Base-by-base conservation (phyloP, 176 grass and related monocot species). In the Oryza rufipogon region DNA sequence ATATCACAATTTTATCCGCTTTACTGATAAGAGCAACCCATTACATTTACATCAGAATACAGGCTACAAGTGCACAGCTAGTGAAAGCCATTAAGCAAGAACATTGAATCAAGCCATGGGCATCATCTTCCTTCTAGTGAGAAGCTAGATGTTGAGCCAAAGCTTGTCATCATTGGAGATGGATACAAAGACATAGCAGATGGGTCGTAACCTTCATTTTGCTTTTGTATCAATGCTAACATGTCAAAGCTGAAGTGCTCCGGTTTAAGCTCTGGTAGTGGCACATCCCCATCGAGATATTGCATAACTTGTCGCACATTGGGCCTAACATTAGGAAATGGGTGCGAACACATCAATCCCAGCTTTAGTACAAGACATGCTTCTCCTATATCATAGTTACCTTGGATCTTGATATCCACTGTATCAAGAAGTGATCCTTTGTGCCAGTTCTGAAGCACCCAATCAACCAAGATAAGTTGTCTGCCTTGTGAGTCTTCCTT, bases 271-370 rank as follows among this genome's bases (percentile, higher is more conserved):
- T 81, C 78, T 1, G 78, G 78, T 11, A 81, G 23, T 0, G 22
- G 22, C 48, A 30, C 22, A 6, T 87, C 48, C 0, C 78, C 70
- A 8, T 80, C 48, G 3, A 87, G 85, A 48, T 81, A 87, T 47
- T 87, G 78, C 68, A 81, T n/a, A 5, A 75, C 64, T 8, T 81
- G 85, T n/a, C 72, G 36, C 85, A 82, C 82, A 28, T 1, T 81
- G 12, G 85, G 79, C 65, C 78, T 87, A 25, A 8, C 64, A 15
- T 9, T 42, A 17, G 64, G 36, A 68, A 58, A 48, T 0, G 85
- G 78, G 39, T 87, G 71, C 1, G 85, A 87, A 51, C 85, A 87
- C 26, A 81, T 1, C 25, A 87, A 2, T 11, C 84, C 84, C 0
- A 86, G 69, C 44, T 54, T 66, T 0, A 86, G n/a, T 19, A 15